These are phyloP conservation scores for Colletotrichum lini DNA, from an alignment of 2,329 filamentous ascomycete species.

Conservation along the genomic window DNA sequence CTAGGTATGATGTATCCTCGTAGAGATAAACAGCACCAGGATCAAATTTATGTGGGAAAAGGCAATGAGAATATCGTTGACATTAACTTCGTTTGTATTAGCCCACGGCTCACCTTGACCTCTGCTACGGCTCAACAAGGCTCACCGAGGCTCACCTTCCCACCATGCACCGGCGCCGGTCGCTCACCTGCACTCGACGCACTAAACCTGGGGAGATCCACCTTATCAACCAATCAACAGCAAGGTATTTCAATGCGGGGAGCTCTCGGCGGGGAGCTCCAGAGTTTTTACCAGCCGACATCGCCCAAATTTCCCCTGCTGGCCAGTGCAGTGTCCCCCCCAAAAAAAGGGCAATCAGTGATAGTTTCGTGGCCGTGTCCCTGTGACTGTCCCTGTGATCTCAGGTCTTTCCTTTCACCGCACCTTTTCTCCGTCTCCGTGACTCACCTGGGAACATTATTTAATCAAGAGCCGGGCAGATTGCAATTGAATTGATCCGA, in stretches of 20 bases:
- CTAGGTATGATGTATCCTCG: not conserved
- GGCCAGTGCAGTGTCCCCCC: not conserved
- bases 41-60: too few relatives aligned
- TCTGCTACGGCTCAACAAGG: too few relatives aligned
- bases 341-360: conserved; percentile 17
- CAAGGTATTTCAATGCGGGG: conserved; percentile 48
- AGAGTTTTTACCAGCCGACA: conserved; percentile 49
- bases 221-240: conserved; percentile 46
- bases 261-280: conserved; percentile 47
- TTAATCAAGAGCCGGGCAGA: conserved; percentile 22
- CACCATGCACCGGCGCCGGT: conserved; percentile 25
- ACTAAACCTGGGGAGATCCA: conserved; percentile 8
- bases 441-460: conserved; percentile 41
- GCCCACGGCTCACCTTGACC: too few relatives aligned
- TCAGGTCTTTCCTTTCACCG: conserved; percentile 38
- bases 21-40: too few relatives aligned
- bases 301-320: conserved; percentile 47
- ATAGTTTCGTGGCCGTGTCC: conserved; percentile 44
- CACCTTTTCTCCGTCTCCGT: conserved; percentile 24
- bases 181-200: conserved; percentile 8
- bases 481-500: conserved; percentile 17
- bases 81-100: not conserved
- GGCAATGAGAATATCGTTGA: not conserved
- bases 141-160: conserved; percentile 16
- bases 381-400: conserved; percentile 51